Percentiles rank a stretch among this genome's conserved stretches.
These are phyloP conservation scores for Fusarium redolens DNA, from an alignment of 2,329 filamentous ascomycete genomes.

Conservation along the genomic window DNA sequence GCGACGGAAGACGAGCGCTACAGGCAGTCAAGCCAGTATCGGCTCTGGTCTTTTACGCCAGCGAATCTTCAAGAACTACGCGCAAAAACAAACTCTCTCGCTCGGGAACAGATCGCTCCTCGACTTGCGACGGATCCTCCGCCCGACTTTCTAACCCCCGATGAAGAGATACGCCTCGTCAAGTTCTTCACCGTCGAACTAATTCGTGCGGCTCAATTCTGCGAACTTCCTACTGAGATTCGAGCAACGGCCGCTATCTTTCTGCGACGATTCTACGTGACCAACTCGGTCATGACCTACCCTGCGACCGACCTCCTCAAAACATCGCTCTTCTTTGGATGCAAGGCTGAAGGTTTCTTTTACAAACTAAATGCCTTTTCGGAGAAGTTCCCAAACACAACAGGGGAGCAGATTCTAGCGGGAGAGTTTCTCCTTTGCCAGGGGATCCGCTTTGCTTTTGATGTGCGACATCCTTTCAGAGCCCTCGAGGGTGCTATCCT, in stretches of 20 bases:
- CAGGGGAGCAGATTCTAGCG: slow-evolving; percentile 84
- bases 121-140: slow-evolving; percentile 66
- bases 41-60: slow-evolving; percentile 91
- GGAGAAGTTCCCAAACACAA: slow-evolving; percentile 75
- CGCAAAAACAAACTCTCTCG: slow-evolving; percentile 81
- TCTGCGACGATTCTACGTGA: slow-evolving; percentile 93
- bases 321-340: slow-evolving; percentile 91
- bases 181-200: slow-evolving; percentile 77
- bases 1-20: slow-evolving; percentile 91
- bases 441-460: slow-evolving; percentile 91
- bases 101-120: slow-evolving; percentile 69
- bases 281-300: slow-evolving; percentile 96
- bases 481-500: slow-evolving; percentile 87
- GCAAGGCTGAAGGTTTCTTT: slow-evolving; percentile 90
- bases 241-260: slow-evolving; percentile 84
- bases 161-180: slow-evolving; percentile 85
- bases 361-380: slow-evolving; percentile 73
- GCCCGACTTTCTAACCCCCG: slow-evolving; percentile 83
- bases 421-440: slow-evolving; percentile 95
- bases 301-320: slow-evolving; percentile 89
- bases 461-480: slow-evolving; percentile 90
- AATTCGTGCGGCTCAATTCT: slow-evolving; percentile 66
- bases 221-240: slow-evolving; percentile 62
- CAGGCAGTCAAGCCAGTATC: slow-evolving; percentile 87
- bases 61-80: slow-evolving; percentile 78